These are phyloP conservation scores for Wickerhamomyces sp. DNA, from an alignment of 1,139 yeast genomes.

Conservation along the genomic window DNA sequence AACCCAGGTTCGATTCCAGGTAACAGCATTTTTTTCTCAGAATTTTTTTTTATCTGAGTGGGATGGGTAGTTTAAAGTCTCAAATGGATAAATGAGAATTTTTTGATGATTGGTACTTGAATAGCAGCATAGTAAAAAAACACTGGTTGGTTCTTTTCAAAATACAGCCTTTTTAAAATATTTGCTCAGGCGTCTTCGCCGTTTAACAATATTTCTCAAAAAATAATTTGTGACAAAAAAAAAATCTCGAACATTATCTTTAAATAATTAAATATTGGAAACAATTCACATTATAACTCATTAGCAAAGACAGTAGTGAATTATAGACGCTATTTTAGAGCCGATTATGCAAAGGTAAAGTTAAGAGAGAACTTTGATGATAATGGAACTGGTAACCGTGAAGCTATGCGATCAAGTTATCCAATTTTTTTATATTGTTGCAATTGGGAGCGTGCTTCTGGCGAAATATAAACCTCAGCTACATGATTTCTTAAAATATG, in stretches of 20 bases:
- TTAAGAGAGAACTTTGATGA: not conserved
- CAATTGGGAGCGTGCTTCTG: conserved; percentile 21
- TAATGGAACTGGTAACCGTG: not conserved
- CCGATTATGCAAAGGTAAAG: no score
- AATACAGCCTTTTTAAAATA: no score
- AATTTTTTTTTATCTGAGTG: not conserved
- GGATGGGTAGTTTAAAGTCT: not conserved
- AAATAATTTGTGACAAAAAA: no score
- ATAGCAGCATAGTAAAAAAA: not conserved
- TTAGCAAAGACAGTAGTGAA: no score
- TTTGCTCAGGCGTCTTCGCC: no score
- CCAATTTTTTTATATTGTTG: conserved; percentile 11
- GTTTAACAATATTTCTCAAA: no score
- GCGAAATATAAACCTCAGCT: conserved; percentile 24
- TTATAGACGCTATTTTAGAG: no score
- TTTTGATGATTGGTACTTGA: not conserved
- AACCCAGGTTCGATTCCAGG: conserved; percentile 41
- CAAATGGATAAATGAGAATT: no score
- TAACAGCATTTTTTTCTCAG: conserved; percentile 28
- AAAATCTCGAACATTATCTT: no score
- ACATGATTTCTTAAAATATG: conserved; percentile 31
- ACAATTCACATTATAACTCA: no score
- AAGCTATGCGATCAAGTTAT: conserved; percentile 6
- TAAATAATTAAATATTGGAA: no score
- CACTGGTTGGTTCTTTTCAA: no score